These are phyloP conservation scores for Leucocoprinus sp. DNA, from an alignment of 768 basidiomycete species.

Conservation along the genomic window DNA sequence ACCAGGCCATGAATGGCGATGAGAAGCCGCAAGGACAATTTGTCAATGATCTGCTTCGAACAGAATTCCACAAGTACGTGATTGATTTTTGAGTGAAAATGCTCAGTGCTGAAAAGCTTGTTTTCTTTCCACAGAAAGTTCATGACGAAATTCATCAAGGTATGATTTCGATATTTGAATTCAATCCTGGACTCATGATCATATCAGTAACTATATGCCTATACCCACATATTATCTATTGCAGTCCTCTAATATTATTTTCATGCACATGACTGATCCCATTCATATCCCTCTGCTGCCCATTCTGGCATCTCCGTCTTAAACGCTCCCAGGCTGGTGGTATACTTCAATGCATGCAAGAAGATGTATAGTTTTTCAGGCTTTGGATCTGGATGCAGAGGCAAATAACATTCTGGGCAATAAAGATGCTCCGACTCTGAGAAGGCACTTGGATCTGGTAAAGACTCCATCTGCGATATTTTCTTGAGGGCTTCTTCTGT, in stretches of 20 bases:
- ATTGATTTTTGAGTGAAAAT: not conserved
- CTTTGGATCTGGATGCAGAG: conserved; percentile 86
- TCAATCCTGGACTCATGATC: not conserved
- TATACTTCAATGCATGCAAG: conserved; percentile 84
- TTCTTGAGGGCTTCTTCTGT: conserved; percentile 42
- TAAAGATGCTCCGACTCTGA: conserved; percentile 43
- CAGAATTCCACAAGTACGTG: conserved; percentile 86
- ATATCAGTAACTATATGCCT: conserved; percentile 1
- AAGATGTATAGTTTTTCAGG: conserved; percentile 94
- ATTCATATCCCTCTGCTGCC: conserved; percentile 68
- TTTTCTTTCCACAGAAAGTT: conserved; percentile 57
- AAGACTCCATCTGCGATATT: conserved; percentile 29
- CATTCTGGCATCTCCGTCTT: conserved; percentile 86
- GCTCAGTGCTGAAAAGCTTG: conserved; percentile 2
- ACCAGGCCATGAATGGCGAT: conserved; percentile 73
- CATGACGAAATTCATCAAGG: conserved; percentile 89
- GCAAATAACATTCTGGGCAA: conserved; percentile 88
- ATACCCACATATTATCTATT: conserved; percentile 6
- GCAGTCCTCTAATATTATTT: not conserved
- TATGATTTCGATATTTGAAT: conserved; percentile 16
- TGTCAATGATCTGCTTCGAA: conserved; percentile 91
- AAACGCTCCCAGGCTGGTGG: conserved; percentile 72
- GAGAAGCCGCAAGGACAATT: conserved; percentile 70
- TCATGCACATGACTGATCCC: conserved; percentile 34
- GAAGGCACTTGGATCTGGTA: conserved; percentile 29